Evolutionary conservation across 768 basidiomycete genomes (phyloP).

Genomic region (Serpula lacrymans): DNA sequence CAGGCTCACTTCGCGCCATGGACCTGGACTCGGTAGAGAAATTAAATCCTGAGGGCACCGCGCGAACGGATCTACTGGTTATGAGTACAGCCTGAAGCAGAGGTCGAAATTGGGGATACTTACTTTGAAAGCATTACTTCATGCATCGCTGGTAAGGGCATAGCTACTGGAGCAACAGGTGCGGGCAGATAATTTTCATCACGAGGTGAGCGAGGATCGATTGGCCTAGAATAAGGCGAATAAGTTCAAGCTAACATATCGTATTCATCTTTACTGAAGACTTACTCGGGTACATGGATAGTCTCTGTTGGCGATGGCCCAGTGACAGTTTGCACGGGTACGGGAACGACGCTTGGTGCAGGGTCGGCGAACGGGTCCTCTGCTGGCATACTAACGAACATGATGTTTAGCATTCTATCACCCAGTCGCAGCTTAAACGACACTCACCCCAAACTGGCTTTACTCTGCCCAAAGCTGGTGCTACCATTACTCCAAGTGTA

Average conservation of each 20-base stretch:
- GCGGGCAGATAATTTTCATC: conserved; percentile 24
- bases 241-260: no score
- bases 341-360: conserved; percentile 6
- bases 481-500: conserved; percentile 29
- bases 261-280: no score
- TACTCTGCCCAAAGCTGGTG: conserved; percentile 15
- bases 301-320: conserved; percentile 24
- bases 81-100: neutral
- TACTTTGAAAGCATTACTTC: conserved; percentile 27
- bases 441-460: conserved; percentile 16
- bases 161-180: conserved; percentile 18
- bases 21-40: conserved; percentile 9
- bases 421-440: conserved; percentile 1
- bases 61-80: conserved; percentile 13
- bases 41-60: conserved; percentile 14
- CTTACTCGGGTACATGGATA: conserved; percentile 29
- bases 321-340: conserved; percentile 10
- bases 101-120: neutral
- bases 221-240: conserved; percentile 5
- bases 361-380: conserved; percentile 28
- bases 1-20: conserved; percentile 7
- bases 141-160: conserved; percentile 31
- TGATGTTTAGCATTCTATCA: neutral
- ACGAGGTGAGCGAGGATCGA: conserved; percentile 30
- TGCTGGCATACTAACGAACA: conserved; percentile 3